These are phyloP conservation scores for Setaria italica DNA, from an alignment of 202 grass and related monocot genomes.

Conservation along the genomic window DNA sequence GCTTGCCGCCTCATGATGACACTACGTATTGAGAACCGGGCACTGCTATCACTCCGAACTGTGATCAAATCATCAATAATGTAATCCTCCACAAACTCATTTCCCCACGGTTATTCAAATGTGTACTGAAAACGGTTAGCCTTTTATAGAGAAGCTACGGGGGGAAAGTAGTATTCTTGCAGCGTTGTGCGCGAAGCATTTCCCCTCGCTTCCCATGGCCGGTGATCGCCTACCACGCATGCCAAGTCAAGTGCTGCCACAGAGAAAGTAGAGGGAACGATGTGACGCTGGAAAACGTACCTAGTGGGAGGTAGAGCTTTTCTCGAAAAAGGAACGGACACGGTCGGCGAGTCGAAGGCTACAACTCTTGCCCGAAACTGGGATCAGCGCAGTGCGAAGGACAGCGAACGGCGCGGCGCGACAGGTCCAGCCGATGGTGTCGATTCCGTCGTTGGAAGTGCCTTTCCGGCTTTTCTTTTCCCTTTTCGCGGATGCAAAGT, in stretches of 20 bases:
- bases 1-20: too few relatives aligned
- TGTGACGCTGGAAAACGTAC: neutral
- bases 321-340: neutral
- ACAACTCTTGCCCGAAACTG: neutral
- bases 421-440: conserved; percentile 23
- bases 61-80: too few relatives aligned
- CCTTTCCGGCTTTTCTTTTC: neutral
- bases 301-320: neutral
- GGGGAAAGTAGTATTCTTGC: too few relatives aligned
- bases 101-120: too few relatives aligned
- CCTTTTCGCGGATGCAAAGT: neutral
- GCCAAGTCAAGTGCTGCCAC: neutral
- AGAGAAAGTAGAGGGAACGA: neutral
- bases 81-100: too few relatives aligned
- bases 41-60: too few relatives aligned
- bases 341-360: neutral
- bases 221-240: neutral
- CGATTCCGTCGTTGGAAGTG: neutral
- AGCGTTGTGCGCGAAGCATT: neutral
- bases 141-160: too few relatives aligned
- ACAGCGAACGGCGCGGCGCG: neutral
- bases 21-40: too few relatives aligned
- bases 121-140: too few relatives aligned
- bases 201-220: neutral
- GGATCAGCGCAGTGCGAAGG: neutral